A percentile compares a stretch with the other conserved stretches of the same genome.
Evolutionary conservation across 1,139 yeast species (phyloP).

Genomic region (Scheffersomyces cryptocercus): DNA sequence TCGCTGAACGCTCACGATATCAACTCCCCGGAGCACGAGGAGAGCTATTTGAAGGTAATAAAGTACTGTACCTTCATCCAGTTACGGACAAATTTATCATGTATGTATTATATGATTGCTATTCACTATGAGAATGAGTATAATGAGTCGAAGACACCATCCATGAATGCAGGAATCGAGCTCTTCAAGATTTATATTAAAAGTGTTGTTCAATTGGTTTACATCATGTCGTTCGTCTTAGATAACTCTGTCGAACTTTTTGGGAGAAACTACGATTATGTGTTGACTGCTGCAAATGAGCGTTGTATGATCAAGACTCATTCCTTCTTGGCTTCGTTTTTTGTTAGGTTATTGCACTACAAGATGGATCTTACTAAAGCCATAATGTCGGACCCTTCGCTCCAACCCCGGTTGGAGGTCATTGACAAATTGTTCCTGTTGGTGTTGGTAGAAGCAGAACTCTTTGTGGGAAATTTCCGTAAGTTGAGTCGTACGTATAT

Average conservation of each 20-base stretch:
- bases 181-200: constrained; percentile 45
- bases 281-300: constrained; percentile 42
- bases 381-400: constrained; percentile 18
- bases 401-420: constrained; percentile 31
- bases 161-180: constrained; percentile 46
- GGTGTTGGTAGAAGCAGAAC: constrained; percentile 42
- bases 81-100: constrained; percentile 44
- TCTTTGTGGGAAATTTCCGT: constrained; percentile 47
- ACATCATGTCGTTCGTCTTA: constrained; percentile 46
- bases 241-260: constrained; percentile 47
- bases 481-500: constrained; percentile 40
- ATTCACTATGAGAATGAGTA: constrained; percentile 42
- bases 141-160: constrained; percentile 28
- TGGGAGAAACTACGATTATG: constrained; percentile 43
- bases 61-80: constrained; percentile 39
- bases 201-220: constrained; percentile 46
- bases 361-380: constrained; percentile 35
- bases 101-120: constrained; percentile 46
- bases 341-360: constrained; percentile 43
- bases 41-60: constrained; percentile 28
- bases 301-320: constrained; percentile 47
- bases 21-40: constrained; percentile 11
- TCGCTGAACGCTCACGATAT: constrained; percentile 2
- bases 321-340: constrained; percentile 41
- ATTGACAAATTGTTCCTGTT: constrained; percentile 37